Base-by-base conservation (phyloP, 306 rosid species). In the Dicorynia guianensis region DNA sequence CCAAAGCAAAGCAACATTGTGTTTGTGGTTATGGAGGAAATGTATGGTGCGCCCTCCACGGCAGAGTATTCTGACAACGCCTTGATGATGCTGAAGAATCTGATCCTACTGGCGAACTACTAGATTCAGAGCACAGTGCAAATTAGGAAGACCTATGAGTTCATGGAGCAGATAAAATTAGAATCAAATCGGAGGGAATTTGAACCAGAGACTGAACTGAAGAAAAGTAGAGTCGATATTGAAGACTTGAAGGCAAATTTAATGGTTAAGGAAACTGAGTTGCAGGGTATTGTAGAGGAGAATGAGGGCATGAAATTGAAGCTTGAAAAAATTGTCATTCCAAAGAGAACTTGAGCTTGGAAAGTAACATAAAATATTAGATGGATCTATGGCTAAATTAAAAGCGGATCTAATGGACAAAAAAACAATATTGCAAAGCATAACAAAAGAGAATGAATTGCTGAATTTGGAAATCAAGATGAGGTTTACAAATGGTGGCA, bases 191-290 rank as follows among this genome's bases (percentile, higher is more conserved):
- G 64, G 39, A 87, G 79, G 77, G 91, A 82, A 64, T 70, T 77
- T 44, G 87, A 85, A 69, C 80, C 92, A 46, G 86, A 74, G 76
- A 73, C 77, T 3, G 97, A 90, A 65, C 77, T 92, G 70, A 78
- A 78, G 60, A 82, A 64, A 81, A 80, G 69, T n/a, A n/a, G n/a
- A n/a, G n/a, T n/a, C n/a, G n/a, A n/a, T n/a, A n/a, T n/a, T n/a
- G n/a, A n/a, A n/a, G 98, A 91, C 35, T 81, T 92, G 84, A 92
- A 88, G 76, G 91, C 98, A 13, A 87, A 86, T 67, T 67, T 96
- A 46, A 90, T 96, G 99, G 99, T 92, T 42, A 95, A 90, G 80
- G 99, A 96, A 82, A 96, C 96, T 11, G 99, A 96, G 76, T 71
- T 92, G 69, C 99, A 96, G 78, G 80, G 94, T 76, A 89, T 96